Conservation (phyloP, 163 green algal species). For the Chloromonas sp. region DNA sequence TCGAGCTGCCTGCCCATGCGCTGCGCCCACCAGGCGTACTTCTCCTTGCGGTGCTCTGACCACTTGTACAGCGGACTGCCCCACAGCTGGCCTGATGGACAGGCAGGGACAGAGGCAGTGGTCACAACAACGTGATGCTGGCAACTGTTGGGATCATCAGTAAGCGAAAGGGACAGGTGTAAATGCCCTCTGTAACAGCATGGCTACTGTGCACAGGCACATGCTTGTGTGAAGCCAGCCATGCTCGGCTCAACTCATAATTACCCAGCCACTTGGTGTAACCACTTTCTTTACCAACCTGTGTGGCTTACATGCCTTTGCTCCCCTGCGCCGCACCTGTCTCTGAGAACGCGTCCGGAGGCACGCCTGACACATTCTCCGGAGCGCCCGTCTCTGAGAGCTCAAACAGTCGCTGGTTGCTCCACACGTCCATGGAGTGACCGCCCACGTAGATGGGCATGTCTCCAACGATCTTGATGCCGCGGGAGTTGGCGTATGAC, state of each 20-base stretch:
- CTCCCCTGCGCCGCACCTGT: conserved; percentile 35
- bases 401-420: conserved; percentile 86
- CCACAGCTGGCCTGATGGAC: conserved; percentile 84
- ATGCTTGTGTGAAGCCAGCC: no score
- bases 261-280: no score
- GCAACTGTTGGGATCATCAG: no score
- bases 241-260: no score
- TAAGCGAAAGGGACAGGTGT: no score
- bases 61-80: conserved; percentile 88
- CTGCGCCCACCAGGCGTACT: conserved; percentile 81
- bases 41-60: conserved; percentile 62
- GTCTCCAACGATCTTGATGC: conserved; percentile 89
- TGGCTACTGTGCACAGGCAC: no score
- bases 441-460: conserved; percentile 99
- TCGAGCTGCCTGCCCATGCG: conserved; percentile 73
- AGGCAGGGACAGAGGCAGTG: neutral
- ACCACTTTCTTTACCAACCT: no score
- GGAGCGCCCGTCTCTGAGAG: conserved; percentile 53
- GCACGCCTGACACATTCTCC: conserved; percentile 78
- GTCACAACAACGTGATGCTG: no score
- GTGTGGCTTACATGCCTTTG: no score
- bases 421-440: conserved; percentile 93
- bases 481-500: conserved; percentile 78
- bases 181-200: no score
- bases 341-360: conserved; percentile 90